Evolutionary conservation across 169 alveolate species (phyloP), one percentile per base, ranked within the genome.

Genomic region (Perkinsus marinus): DNA sequence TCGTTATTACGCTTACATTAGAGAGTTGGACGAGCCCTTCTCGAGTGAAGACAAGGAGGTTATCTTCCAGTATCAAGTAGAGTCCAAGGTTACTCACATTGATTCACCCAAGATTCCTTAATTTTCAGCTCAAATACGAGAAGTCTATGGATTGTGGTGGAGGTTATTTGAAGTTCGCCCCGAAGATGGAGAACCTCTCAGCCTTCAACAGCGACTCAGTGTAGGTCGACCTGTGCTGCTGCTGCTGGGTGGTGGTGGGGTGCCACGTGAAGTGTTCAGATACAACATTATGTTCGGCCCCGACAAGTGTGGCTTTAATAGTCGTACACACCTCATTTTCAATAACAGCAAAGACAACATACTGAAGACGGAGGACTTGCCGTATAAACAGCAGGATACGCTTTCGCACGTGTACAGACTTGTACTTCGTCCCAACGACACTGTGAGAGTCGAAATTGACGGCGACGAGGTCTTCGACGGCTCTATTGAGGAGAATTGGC

Each of bases 221-320:
- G 43, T 89, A 16, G 22, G 79, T 26, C 22, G 17, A 10, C 17
- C 68, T n/a, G n/a, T n/a, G n/a, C n/a, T n/a, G 17, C 17, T 17
- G 17, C 68, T 43, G 68, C 17, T 43, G 26, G 17, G 17, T 9
- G 68, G 68, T 10, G 17, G 68, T 43, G 68, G 17, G 9, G 79
- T 57, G 79, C 22, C 34, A 19, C 46, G 9, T 2, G 79, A 0
- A 26, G 79, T 57, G 79, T 57, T 57, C 79, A 57, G 79, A 30
- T 57, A 57, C 92, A 92, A 92, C 90, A 91, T 92, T 92, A 92
- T 92, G 94, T 92, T 92, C 43, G 94, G 94, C 22, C 94, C 94
- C 9, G 94, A 92, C 91, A 90, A 92, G 93, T 92, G 94, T 89
- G 93, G 93, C 90, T 90, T 79, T 91, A 91, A 39, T 68, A 79